Evolutionary conservation across 2,329 filamentous ascomycete species (phyloP).

Genomic region (Fusarium ramigenum): DNA sequence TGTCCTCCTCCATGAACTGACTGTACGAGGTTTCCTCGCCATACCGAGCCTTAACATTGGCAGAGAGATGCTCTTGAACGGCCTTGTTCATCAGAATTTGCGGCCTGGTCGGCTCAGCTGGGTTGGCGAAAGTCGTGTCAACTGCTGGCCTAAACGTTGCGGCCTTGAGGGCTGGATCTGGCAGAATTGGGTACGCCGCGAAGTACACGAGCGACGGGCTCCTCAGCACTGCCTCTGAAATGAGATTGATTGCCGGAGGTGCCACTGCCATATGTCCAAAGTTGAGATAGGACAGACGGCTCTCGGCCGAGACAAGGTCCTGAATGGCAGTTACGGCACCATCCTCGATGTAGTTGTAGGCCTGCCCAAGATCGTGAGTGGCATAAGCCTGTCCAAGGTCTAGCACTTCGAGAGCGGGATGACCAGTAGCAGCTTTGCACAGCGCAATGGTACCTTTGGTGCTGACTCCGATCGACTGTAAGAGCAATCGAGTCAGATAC

Average conservation of each 20-base stretch:
- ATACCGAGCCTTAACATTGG: constrained; percentile 46
- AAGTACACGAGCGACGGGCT: constrained; percentile 51
- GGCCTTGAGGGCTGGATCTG: constrained; percentile 34
- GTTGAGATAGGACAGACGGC: constrained; percentile 53
- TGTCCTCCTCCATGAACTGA: constrained; percentile 49
- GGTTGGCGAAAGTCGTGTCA: constrained; percentile 39
- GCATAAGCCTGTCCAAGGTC: constrained; percentile 58
- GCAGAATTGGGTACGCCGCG: constrained; percentile 49
- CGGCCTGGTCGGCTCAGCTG: constrained; percentile 34
- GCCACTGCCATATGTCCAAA: constrained; percentile 52
- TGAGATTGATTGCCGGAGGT: constrained; percentile 37
- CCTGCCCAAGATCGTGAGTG: constrained; percentile 56
- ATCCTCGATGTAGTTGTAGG: constrained; percentile 59
- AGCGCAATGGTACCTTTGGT: constrained; percentile 51
- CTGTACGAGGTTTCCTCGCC: constrained; percentile 45
- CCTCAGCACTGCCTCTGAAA: constrained; percentile 45
- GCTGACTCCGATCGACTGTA: constrained; percentile 56
- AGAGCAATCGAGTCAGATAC: constrained; percentile 49
- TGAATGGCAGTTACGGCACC: constrained; percentile 46
- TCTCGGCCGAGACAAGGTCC: constrained; percentile 46
- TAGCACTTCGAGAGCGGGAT: constrained; percentile 50
- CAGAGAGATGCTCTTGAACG: constrained; percentile 44
- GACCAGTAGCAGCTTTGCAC: constrained; percentile 48
- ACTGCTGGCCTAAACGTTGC: constrained; percentile 46
- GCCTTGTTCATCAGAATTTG: constrained; percentile 44